Evolutionary conservation across 306 rosid genomes (phyloP), one percentile per base, ranked within the genome.

Genomic region (Alnus glutinosa): DNA sequence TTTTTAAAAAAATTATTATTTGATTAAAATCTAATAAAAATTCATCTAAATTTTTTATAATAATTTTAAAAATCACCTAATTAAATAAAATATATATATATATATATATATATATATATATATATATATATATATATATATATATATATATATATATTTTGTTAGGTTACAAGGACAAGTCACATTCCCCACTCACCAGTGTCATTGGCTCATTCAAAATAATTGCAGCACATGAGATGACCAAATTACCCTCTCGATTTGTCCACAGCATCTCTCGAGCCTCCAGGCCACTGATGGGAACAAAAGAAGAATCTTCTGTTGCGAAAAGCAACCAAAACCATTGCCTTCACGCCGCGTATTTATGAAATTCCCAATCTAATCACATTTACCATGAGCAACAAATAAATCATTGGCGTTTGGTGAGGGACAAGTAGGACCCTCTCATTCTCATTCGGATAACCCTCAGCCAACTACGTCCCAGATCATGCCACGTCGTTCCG

Each of bases 291-390:
- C 28, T 23, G 28, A 23, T 23, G 39, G 39, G 39, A 4, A 37
- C 39, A 4, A 37, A 37, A 36, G 39, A 23, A 32, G 79, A 81
- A 80, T 80, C 74, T 73, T 63, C 7, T 64, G 14, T 11, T 2
- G 47, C 0, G 14, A n/a, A 58, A n/a, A 46, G 47, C 12, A 13
- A 5, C 1, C 8, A 54, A 37, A 75, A 80, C 84, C 87, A 83
- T 76, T 73, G 71, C 58, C 93, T 30, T 1, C 70, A 77, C 73
- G 91, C 93, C 91, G 91, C 91, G 88, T 88, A 84, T 74, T 62
- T 44, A 1, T 4, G 34, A 34, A 10, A 55, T 5, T n/a, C 62
- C 39, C 36, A 2, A 28, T 32, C 39, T 2, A 14, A 52, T 4
- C 19, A 54, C 18, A 47, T 44, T 59, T 54, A 58, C 70, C 55